Evolutionary conservation across 1,284 basidiomycete species (phyloP).

Genomic region (Ceratobasidium sp.): DNA sequence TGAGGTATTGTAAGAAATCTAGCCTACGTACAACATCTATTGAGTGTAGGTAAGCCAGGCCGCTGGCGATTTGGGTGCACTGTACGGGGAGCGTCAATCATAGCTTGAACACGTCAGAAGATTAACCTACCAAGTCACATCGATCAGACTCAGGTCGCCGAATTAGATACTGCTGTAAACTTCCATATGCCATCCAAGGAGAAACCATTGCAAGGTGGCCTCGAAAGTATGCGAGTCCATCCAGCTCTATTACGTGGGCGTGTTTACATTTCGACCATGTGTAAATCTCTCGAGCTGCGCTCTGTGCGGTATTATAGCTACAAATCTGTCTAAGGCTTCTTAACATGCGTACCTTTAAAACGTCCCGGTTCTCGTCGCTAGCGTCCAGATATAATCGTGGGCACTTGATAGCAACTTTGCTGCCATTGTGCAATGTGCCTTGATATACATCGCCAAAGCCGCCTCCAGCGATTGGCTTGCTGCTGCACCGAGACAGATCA

Average conservation of each 20-base stretch:
- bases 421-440: neutral
- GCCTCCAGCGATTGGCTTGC: neutral
- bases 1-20: neutral
- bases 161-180: neutral
- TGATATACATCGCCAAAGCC: neutral
- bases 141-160: neutral
- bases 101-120: too few relatives aligned
- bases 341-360: too few relatives aligned
- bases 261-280: neutral
- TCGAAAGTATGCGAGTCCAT: neutral
- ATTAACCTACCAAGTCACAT: neutral
- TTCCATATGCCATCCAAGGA: constrained; percentile 4
- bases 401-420: neutral
- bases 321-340: too few relatives aligned
- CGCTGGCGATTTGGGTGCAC: neutral
- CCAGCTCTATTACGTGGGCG: neutral
- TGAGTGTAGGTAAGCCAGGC: neutral
- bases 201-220: neutral
- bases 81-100: neutral
- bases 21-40: neutral
- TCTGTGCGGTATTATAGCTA: too few relatives aligned
- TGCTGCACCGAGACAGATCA: neutral
- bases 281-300: neutral
- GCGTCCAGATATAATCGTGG: neutral
- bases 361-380: neutral